Evolutionary conservation across 2,329 filamentous ascomycete species (phyloP).

Genomic region (Annulohypoxylon truncatum): DNA sequence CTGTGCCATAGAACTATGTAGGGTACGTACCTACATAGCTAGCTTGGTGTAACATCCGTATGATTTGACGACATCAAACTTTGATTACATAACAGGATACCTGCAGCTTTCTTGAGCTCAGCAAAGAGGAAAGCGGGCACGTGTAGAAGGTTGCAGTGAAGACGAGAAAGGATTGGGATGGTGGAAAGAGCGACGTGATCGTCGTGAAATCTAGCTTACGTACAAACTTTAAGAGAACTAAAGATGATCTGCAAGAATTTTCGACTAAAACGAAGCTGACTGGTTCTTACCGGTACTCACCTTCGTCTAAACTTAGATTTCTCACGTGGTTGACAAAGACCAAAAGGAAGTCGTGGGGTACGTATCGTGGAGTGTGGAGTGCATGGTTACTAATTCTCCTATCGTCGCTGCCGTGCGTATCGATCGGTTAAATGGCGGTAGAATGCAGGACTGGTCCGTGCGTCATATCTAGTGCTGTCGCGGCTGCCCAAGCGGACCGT

Average conservation of each 20-base stretch:
- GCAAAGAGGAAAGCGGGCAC: conserved; percentile 12
- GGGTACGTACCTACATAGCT: too few relatives aligned
- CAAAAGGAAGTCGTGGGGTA: background rate
- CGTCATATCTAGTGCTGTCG: conserved; percentile 10
- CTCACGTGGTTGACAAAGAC: background rate
- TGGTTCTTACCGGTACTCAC: background rate
- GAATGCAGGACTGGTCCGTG: conserved; percentile 12
- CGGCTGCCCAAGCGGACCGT: conserved; percentile 37
- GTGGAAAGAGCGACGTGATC: background rate
- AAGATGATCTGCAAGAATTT: background rate
- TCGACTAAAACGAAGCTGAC: background rate
- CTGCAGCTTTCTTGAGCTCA: background rate
- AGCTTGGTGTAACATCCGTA: background rate
- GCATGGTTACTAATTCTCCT: background rate
- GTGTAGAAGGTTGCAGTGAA: background rate
- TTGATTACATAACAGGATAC: background rate
- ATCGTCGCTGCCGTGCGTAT: background rate
- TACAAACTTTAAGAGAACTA: background rate
- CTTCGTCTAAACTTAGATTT: background rate
- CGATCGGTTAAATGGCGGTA: conserved; percentile 29
- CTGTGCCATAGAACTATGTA: too few relatives aligned
- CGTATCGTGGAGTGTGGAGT: background rate
- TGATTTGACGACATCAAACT: background rate
- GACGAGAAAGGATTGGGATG: conserved; percentile 1
- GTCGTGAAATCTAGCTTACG: background rate